Evolutionary conservation across 768 basidiomycete genomes (phyloP), one percentile per base, ranked within the genome.

Genomic region (Epithele typhae): DNA sequence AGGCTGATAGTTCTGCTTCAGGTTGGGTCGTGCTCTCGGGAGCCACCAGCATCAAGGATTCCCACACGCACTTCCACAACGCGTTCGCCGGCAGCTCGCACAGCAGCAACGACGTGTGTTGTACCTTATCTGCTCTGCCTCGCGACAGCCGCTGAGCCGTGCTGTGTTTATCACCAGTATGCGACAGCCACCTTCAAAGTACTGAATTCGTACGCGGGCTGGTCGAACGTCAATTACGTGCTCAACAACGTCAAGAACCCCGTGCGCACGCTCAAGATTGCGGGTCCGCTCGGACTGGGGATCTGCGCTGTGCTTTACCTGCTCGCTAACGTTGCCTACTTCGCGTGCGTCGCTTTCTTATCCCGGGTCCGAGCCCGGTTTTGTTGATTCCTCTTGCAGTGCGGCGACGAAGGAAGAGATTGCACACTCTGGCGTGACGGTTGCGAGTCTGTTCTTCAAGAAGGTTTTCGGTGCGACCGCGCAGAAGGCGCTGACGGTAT

Each of bases 21-120:
- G 79, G 81, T 3, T 76, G 79, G 67, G 77, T 77, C 19, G 83
- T 84, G 8, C 70, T 85, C 10, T 72, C 74, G 4, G 82, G 81
- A 1, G 53, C 71, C 43, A 82, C 79, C 2, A 68, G 67, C 7
- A 71, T 85, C n/a, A 33, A 68, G 35, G 73, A 84, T 59, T 79
- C 83, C 0, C 69, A 73, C 38, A 69, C 65, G 32, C 81, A 81
- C 59, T 84, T 85, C 61, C 68, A 64, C 33, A 60, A 82, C 54
- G 67, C 76, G 0, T 86, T 85, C 45, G 69, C 67, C 1, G 81
- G 78, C 17, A 79, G 77, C 22, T 75, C 74, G 1, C 67, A 68
- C 27, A 78, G 73, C 40, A 70, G 74, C 37, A 75, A 78, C 49
- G 75, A 74, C 19, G 74, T 72, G 40, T 15, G 59, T 47, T 14